Evolutionary conservation across 148 eudicot genomes (phyloP), one percentile per base, ranked within the genome.

Genomic region (Vaccinium darrowii): DNA sequence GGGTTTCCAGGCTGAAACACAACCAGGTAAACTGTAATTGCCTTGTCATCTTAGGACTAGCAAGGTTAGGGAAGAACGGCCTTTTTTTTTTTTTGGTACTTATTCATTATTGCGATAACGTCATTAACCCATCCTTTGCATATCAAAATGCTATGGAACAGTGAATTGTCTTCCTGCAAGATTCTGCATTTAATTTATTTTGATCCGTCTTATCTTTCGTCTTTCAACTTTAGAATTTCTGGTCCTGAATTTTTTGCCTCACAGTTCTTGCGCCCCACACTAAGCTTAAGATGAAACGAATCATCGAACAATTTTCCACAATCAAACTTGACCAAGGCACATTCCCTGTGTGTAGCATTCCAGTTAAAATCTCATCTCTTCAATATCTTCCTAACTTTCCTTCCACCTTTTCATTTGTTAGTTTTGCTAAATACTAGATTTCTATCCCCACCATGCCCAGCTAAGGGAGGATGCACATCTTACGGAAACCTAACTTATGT

Each of bases 21-120:
- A n/a, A n/a, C 69, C 69, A 21, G 69, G 69, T 63, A n/a, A 63
- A n/a, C 69, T 60, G 69, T 63, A 63, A n/a, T 63, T 63, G 9
- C 67, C 23, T 60, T 19, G 3, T 62, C 69, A 21, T 62, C 27
- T n/a, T 62, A n/a, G 69, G 69, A 62, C 13, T 21, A n/a, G 30
- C 5, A 0, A 63, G 71, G 27, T 63, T n/a, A 8, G n/a, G 4
- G 5, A n/a, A n/a, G 12, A n/a, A 27, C 1, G 13, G 12, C 12
- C 9, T n/a, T 21, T 58, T 57, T 57, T 16, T 4, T 1, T 18
- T 58, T 1, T 58, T 5, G 16, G 19, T 57, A 54, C 19, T 18
- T 58, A 16, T 8, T 62, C 9, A 2, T 21, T 62, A 60, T 60
- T 19, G 25, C 10, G 11, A 60, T 19, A 6, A 60, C 23, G 23